Percentiles rank a stretch among this genome's conserved stretches.
These are phyloP conservation scores for Cicer bijugum DNA, from an alignment of 306 rosid species.

Conservation along the genomic window DNA sequence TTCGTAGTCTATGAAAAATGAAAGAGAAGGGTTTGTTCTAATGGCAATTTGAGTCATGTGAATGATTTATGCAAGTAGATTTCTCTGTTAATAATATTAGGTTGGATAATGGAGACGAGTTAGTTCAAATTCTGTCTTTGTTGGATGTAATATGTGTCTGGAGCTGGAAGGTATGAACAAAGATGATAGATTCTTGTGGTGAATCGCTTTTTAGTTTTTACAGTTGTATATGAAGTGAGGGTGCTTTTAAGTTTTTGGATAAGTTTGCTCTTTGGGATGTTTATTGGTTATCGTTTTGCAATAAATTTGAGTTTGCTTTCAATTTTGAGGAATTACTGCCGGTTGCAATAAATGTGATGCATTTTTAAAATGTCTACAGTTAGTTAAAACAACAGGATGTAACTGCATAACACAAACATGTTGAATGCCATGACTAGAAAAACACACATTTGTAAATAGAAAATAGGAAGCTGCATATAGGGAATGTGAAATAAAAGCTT, in stretches of 20 bases:
- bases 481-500: constrained; percentile 30
- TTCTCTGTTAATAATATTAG: constrained; percentile 22
- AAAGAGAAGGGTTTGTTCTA: constrained; percentile 27
- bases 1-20: constrained; percentile 1
- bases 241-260: constrained; percentile 28
- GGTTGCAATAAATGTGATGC: constrained; percentile 5
- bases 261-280: constrained; percentile 28
- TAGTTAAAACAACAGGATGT: neutral
- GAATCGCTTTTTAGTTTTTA: constrained; percentile 21
- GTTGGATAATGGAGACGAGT: constrained; percentile 16
- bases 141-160: constrained; percentile 23
- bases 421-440: constrained; percentile 33
- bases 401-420: neutral
- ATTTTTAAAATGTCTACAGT: constrained; percentile 19
- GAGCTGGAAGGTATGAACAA: constrained; percentile 15
- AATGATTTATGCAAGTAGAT: constrained; percentile 19
- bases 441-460: neutral
- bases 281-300: constrained; percentile 30
- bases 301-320: constrained; percentile 25
- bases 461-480: constrained; percentile 12
- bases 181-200: constrained; percentile 26
- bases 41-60: constrained; percentile 6
- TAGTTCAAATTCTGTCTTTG: constrained; percentile 13
- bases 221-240: constrained; percentile 11
- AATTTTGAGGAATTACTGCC: constrained; percentile 24